Base-by-base conservation (phyloP, 2,329 filamentous ascomycete genomes). In the Aspergillus awamori region DNA sequence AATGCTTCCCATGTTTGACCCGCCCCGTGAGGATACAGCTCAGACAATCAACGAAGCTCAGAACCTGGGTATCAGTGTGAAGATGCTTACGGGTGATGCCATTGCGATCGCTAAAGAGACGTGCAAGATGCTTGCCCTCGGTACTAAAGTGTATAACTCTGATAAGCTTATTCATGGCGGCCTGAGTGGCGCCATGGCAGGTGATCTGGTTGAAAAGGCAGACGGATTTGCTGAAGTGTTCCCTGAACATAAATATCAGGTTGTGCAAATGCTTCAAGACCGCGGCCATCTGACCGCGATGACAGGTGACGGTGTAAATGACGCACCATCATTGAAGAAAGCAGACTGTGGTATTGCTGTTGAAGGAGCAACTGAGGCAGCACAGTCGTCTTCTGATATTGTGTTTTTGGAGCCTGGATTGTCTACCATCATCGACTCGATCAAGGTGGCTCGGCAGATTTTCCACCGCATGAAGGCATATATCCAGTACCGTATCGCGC, bases 21-120 rank as follows among this genome's bases (percentile, higher is more conserved):
- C 89, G 66, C 89, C 89, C 45, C 88, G 89, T 78, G 88, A 91
- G 69, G 89, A 92, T 77, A 92, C 89, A 45, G 89, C 89, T 52
- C 88, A 91, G 77, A 92, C 89, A 58, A 92, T 92, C 69, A 81
- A 88, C 68, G 89, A 92, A 80, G 89, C 89, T 60, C 87, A 90
- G 74, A 86, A 89, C 70, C 86, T 92, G 53, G 89, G 89, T 78
- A 88, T 92, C 28, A 88, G 86, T 63, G 89, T 92, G 64, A 92
- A 92, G 82, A 92, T 92, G 89, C 82, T 92, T 74, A 92, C 89
- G 74, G 89, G 89, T 82, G 89, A 92, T 75, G 89, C 89, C 61
- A 88, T 91, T 69, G 89, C 89, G 65, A 92, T 92, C 69, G 89
- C 89, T 53, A 91, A 91, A 79, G 89, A 92, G 79, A 92, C 89